Evolutionary conservation across 2,329 filamentous ascomycete species (phyloP), one percentile per base, ranked within the genome.

Genomic region (Ceratocystis variospora): DNA sequence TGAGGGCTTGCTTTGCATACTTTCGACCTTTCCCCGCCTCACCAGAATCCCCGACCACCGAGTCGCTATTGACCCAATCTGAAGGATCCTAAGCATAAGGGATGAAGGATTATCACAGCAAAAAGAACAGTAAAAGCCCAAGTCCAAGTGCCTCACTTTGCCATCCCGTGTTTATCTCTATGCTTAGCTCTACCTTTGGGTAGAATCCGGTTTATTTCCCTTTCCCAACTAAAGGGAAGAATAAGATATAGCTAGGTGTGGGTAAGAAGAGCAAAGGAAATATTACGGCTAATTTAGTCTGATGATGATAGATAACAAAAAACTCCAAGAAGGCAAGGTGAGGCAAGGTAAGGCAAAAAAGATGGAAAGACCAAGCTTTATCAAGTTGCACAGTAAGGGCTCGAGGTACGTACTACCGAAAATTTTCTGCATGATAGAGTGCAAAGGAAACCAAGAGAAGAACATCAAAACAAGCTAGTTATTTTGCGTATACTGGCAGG

Each of bases 341-440:
- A 53, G 19, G n/a, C 17, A 48, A 19, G 19, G n/a, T n/a, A 57
- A 33, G 28, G 53, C 53, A 31, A 59, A n/a, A 57, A n/a, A 33
- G 8, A 12, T 53, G 48, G 48, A 25, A 53, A 28, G 48, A 53
- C 15, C 28, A 33, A 37, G 55, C 55, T 59, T 59, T 19, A n/a
- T 53, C 48, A 53, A 53, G 48, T 53, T 19, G 25, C 19, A 53
- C 48, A 53, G 25, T 53, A 53, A 25, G 12, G 37, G 22, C 48
- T n/a, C 48, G 25, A 53, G 48, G 48, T 53, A 53, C 48, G 22
- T 53, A 28, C 48, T 53, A 53, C 48, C 48, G 48, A 53, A 53
- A 53, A 53, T 25, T 53, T 53, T 53, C 48, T 53, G 48, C 48
- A 53, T 10, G 48, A 53, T 53, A 53, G 48, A 53, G 48, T 53